Conservation (phyloP, 2,329 filamentous ascomycete species). For the Sporothrix curviconia region DNA sequence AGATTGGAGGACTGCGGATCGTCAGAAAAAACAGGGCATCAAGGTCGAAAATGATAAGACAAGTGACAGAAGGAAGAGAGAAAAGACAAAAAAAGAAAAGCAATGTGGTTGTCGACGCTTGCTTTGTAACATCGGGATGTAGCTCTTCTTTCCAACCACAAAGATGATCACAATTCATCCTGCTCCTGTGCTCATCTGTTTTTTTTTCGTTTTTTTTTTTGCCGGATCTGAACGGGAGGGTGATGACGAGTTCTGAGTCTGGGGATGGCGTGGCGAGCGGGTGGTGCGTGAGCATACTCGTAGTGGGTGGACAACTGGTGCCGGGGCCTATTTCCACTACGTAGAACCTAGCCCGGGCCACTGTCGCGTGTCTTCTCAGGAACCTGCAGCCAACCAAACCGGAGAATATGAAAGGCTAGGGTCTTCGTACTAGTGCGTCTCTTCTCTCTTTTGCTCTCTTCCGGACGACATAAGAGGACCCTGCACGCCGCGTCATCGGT, state of each 20-base stretch:
- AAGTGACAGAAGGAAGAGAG: neutral
- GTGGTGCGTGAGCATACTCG: neutral
- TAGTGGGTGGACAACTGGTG: neutral
- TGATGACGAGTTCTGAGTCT: constrained; percentile 7
- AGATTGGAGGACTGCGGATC: no score
- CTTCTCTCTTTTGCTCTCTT: no score
- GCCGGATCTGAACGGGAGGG: neutral
- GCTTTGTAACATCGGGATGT: neutral
- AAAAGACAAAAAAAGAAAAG: neutral
- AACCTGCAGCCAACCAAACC: no score
- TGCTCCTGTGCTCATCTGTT: neutral
- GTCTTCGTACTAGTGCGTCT: no score
- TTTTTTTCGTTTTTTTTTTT: no score
- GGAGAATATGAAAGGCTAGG: no score
- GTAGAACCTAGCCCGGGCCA: neutral
- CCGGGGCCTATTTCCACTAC: neutral
- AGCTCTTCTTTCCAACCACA: neutral
- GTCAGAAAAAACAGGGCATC: no score
- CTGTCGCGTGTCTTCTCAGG: no score
- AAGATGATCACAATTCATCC: neutral
- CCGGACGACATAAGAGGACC: no score
- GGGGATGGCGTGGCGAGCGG: neutral
- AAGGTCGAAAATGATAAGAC: neutral
- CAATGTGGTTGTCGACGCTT: no score
- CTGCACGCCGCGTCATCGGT: constrained; percentile 7